Percentiles rank a stretch among this genome's conserved stretches.
phyloP scores from a whole-genome alignment of 176 grass and related monocot species.

The Avena atlantica region DNA sequence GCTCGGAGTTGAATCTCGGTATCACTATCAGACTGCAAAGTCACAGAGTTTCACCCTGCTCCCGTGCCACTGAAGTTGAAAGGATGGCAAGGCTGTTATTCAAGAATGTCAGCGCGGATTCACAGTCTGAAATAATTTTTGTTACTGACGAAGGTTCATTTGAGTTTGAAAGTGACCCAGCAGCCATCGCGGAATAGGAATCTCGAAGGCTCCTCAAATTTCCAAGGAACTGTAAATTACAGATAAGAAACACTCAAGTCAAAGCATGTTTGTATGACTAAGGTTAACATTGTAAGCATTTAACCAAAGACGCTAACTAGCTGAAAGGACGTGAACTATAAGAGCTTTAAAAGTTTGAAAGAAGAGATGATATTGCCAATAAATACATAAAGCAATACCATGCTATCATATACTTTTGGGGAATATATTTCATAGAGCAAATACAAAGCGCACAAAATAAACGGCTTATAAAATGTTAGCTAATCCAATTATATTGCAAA shows the following conservation, averaged over 20 bases:
- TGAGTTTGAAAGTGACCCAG: slow-evolving; percentile 69
- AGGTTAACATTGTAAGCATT: neutral
- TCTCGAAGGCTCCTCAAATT: slow-evolving; percentile 89
- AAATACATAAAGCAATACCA: neutral
- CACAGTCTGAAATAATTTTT: slow-evolving; percentile 93
- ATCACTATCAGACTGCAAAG: neutral
- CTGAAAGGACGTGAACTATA: slow-evolving; percentile 9
- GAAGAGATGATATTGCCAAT: neutral
- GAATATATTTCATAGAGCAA: slow-evolving; percentile 14
- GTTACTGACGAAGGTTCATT: slow-evolving; percentile 83
- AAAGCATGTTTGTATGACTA: slow-evolving; percentile 23
- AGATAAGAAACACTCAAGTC: slow-evolving; percentile 22
- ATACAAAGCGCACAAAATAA: neutral
- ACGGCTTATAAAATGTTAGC: neutral
- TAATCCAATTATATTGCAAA: neutral
- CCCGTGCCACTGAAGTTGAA: slow-evolving; percentile 88
- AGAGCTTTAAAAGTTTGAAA: neutral
- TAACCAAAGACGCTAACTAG: neutral
- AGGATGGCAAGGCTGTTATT: slow-evolving; percentile 93
- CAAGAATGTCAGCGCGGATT: slow-evolving; percentile 92
- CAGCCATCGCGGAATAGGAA: slow-evolving; percentile 84
- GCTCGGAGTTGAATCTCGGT: neutral
- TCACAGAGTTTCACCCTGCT: slow-evolving; percentile 72
- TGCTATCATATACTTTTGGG: slow-evolving; percentile 1
- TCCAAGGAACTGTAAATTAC: slow-evolving; percentile 77